A percentile compares a stretch with the other conserved stretches of the same genome.
Conservation (phyloP, 2,329 filamentous ascomycete genomes). For the Hymenoscyphus infarciens region DNA sequence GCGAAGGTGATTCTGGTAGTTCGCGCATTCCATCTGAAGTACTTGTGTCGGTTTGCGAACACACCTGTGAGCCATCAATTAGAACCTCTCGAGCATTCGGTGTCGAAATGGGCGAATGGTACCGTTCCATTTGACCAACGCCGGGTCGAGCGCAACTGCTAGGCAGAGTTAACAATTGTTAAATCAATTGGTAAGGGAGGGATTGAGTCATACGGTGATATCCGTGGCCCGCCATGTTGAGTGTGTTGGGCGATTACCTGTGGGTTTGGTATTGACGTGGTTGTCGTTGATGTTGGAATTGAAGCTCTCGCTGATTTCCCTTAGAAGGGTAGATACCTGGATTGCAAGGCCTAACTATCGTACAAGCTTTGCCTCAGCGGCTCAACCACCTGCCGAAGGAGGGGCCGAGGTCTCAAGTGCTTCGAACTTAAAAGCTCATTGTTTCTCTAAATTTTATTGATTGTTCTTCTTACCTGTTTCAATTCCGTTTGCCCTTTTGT, state of each 20-base stretch:
- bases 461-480: neutral
- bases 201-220: slow-evolving; percentile 41
- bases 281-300: neutral
- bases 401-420: neutral
- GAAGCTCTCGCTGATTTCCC: neutral
- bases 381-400: neutral
- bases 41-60: slow-evolving; percentile 81
- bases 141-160: slow-evolving; percentile 41
- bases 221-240: slow-evolving; percentile 46
- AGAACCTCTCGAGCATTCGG: slow-evolving; percentile 10
- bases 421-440: neutral
- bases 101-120: slow-evolving; percentile 29
- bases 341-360: no score
- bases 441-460: neutral
- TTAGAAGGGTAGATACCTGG: no score
- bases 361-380: neutral
- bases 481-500: neutral
- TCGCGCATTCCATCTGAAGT: slow-evolving; percentile 88
- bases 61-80: slow-evolving; percentile 56
- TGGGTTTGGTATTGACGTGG: slow-evolving; percentile 8
- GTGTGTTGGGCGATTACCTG: slow-evolving; percentile 23
- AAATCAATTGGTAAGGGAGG: neutral
- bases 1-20: slow-evolving; percentile 77
- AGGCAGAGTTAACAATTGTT: slow-evolving; percentile 17
- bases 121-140: slow-evolving; percentile 54